Conservation (phyloP, 192 early-diverging fungal genomes). For the Pilobolus umbonatus region DNA sequence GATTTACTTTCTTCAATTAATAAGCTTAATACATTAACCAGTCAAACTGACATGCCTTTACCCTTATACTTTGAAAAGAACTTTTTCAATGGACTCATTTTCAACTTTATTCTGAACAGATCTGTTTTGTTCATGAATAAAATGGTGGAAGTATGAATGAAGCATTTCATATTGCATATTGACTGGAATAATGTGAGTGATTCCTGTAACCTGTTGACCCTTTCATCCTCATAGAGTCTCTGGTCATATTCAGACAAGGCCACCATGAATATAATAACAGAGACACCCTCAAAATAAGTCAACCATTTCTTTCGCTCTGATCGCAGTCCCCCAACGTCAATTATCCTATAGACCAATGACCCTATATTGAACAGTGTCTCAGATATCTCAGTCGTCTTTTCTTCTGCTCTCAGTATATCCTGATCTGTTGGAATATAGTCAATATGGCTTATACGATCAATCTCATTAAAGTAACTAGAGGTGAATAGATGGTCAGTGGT, state of each 20-base stretch:
- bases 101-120: constrained; percentile 89
- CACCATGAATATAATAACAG: constrained; percentile 92
- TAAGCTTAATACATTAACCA: background rate
- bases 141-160: constrained; percentile 93
- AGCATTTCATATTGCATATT: constrained; percentile 96
- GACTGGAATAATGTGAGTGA: constrained; percentile 94
- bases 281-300: constrained; percentile 97
- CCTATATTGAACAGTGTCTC: constrained; percentile 89
- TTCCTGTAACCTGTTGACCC: constrained; percentile 95
- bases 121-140: constrained; percentile 99
- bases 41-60: constrained; percentile 9
- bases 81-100: constrained; percentile 72
- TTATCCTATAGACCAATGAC: constrained; percentile 91
- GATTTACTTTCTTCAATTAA: background rate
- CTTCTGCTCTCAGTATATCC: constrained; percentile 92
- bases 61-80: constrained; percentile 89
- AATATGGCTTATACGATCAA: constrained; percentile 78
- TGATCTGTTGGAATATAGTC: constrained; percentile 89
- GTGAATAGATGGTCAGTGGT: background rate
- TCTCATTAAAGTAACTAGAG: constrained; percentile 86
- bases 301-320: constrained; percentile 99
- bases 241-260: constrained; percentile 97
- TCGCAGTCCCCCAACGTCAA: constrained; percentile 97
- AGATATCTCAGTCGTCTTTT: constrained; percentile 96
- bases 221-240: constrained; percentile 92